These are phyloP conservation scores for Colletotrichum limetticola DNA, from an alignment of 2,329 filamentous ascomycete genomes.

Conservation along the genomic window DNA sequence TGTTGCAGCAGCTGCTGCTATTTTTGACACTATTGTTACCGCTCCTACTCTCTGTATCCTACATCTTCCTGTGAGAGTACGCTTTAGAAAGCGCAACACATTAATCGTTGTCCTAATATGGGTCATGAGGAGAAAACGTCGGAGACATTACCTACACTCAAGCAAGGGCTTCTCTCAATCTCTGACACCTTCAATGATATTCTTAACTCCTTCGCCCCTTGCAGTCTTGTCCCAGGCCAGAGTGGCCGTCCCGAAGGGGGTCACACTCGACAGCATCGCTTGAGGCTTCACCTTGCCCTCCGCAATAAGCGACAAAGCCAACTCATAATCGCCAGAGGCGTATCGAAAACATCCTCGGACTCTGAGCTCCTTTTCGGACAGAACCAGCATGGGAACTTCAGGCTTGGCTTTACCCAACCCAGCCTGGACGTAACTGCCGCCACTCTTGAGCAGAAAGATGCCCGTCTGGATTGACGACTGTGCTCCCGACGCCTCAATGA, in stretches of 20 bases:
- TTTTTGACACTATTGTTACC: too few species aligned
- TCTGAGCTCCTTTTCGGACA: conserved; percentile 16
- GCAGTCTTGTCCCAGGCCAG: conserved; percentile 37
- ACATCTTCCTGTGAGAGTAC: too few species aligned
- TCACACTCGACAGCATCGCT: conserved; percentile 16
- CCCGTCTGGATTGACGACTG: conserved; percentile 13
- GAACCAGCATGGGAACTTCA: conserved; percentile 13
- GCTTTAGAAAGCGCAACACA: too few species aligned
- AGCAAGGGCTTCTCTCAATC: background rate
- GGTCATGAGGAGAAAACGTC: too few species aligned
- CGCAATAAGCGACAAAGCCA: conserved; percentile 7
- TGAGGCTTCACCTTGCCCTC: conserved; percentile 11
- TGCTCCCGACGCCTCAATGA: conserved; percentile 16
- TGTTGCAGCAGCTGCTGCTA: too few species aligned
- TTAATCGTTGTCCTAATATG: too few species aligned
- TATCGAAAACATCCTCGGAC: conserved; percentile 15
- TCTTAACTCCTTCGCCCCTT: conserved; percentile 37
- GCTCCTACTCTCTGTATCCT: too few species aligned
- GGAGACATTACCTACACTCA: background rate
- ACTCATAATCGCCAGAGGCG: background rate
- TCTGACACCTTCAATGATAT: conserved; percentile 33
- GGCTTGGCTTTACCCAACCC: conserved; percentile 12
- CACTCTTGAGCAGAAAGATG: conserved; percentile 5
- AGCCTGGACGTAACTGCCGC: conserved; percentile 14
- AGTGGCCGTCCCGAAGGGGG: conserved; percentile 30